These are phyloP conservation scores for Daedaleopsis nitida DNA, from an alignment of 768 basidiomycete species.

Conservation along the genomic window DNA sequence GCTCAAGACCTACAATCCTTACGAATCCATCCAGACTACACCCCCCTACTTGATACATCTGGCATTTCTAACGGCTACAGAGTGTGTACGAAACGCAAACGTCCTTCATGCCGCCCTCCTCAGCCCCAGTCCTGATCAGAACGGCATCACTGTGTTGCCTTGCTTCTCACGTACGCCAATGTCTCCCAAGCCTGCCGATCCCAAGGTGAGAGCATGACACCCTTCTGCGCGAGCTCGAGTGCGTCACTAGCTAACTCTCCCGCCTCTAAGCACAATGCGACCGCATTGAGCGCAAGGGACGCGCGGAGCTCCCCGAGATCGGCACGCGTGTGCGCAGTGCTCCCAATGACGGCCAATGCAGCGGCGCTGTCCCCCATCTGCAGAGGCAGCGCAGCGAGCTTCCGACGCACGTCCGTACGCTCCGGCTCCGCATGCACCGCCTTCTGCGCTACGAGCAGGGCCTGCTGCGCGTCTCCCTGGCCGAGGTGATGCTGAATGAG, in stretches of 20 bases:
- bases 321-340: slow-evolving; percentile 23
- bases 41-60: background rate
- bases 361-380: slow-evolving; percentile 44
- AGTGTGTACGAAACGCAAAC: background rate
- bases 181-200: slow-evolving; percentile 56
- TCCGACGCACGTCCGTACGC: slow-evolving; percentile 46
- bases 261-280: slow-evolving; percentile 34
- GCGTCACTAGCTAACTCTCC: slow-evolving; percentile 29
- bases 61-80: slow-evolving; percentile 2
- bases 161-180: slow-evolving; percentile 53
- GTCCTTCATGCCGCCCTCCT: too few species aligned
- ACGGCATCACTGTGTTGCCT: slow-evolving; percentile 2
- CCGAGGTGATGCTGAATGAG: slow-evolving; percentile 70
- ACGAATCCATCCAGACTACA: background rate
- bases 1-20: slow-evolving; percentile 17
- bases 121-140: too few species aligned
- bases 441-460: slow-evolving; percentile 55
- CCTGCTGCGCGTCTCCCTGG: slow-evolving; percentile 55
- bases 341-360: slow-evolving; percentile 50
- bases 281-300: slow-evolving; percentile 52
- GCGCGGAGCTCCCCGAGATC: slow-evolving; percentile 40
- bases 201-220: slow-evolving; percentile 63
- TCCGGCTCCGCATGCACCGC: slow-evolving; percentile 61
- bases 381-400: slow-evolving; percentile 57
- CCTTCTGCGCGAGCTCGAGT: slow-evolving; percentile 56